Evolutionary conservation across 257 asterid genomes (phyloP).

Genomic region (Mitragyna speciosa): DNA sequence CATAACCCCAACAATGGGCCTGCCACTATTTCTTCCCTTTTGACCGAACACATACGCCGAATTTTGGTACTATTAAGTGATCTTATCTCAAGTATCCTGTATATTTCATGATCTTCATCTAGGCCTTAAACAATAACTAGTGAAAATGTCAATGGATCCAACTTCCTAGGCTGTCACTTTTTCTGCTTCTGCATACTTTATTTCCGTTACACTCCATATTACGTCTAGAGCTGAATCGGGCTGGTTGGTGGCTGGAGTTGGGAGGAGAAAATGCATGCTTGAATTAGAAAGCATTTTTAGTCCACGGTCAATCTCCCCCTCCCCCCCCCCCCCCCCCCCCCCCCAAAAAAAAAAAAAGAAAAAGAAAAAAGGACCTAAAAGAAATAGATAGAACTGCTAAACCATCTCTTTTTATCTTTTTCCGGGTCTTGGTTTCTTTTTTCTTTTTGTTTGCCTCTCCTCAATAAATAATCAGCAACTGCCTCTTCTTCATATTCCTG

Average conservation of each 20-base stretch:
- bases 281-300: slow-evolving; percentile 14
- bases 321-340: background rate
- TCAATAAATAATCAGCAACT: slow-evolving; percentile 42
- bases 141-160: background rate
- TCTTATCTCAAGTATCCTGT: background rate
- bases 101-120: background rate
- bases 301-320: slow-evolving; percentile 23
- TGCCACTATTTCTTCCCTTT: slow-evolving; percentile 13
- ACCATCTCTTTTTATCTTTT: slow-evolving; percentile 7
- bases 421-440: slow-evolving; percentile 5
- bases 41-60: slow-evolving; percentile 19
- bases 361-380: background rate
- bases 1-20: background rate
- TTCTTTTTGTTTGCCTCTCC: slow-evolving; percentile 18
- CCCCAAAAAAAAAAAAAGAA: background rate
- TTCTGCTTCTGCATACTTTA: background rate
- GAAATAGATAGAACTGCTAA: background rate
- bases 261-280: background rate
- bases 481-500: slow-evolving; percentile 21
- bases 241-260: too few species aligned
- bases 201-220: background rate
- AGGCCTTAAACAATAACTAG: too few species aligned
- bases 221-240: background rate
- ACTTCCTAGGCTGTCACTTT: background rate
- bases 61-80: background rate